A percentile compares a stretch with the other conserved stretches of the same genome.
These are phyloP conservation scores for Papiliotrema terrestris DNA, from an alignment of 1,284 basidiomycete species.

Conservation along the genomic window DNA sequence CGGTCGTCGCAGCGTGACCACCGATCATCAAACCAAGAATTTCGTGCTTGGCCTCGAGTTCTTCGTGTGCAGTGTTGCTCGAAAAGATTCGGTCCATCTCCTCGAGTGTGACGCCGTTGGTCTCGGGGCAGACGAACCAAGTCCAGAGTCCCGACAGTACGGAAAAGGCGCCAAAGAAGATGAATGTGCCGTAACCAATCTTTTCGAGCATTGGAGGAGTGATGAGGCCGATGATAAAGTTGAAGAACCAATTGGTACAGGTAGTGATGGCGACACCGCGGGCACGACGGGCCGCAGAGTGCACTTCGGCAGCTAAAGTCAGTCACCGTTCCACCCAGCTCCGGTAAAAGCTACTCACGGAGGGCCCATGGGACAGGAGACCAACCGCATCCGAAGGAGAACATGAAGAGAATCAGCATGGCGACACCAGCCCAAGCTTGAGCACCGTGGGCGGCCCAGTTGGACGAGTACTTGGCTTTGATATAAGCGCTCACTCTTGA, in stretches of 20 bases:
- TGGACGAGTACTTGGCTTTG: constrained; percentile 9
- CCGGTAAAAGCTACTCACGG: too few relatives aligned
- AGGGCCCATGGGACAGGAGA: too few relatives aligned
- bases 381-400: too few relatives aligned
- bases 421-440: constrained; percentile 28
- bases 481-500: too few relatives aligned
- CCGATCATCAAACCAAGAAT: neutral
- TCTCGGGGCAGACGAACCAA: constrained; percentile 24
- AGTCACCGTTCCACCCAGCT: too few relatives aligned
- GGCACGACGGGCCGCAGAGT: constrained; percentile 24
- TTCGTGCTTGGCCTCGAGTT: neutral
- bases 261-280: constrained; percentile 38
- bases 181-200: constrained; percentile 24
- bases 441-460: constrained; percentile 4
- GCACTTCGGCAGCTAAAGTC: too few relatives aligned
- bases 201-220: constrained; percentile 25
- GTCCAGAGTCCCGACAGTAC: constrained; percentile 14
- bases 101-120: constrained; percentile 22
- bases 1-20: neutral
- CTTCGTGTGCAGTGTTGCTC: constrained; percentile 7
- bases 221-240: constrained; percentile 30
- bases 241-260: constrained; percentile 33
- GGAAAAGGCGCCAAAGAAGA: constrained; percentile 26
- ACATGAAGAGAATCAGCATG: constrained; percentile 24
- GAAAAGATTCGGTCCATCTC: constrained; percentile 26